Evolutionary conservation across 2,329 filamentous ascomycete genomes (phyloP).

Genomic region (Parascedosporium putredinis): DNA sequence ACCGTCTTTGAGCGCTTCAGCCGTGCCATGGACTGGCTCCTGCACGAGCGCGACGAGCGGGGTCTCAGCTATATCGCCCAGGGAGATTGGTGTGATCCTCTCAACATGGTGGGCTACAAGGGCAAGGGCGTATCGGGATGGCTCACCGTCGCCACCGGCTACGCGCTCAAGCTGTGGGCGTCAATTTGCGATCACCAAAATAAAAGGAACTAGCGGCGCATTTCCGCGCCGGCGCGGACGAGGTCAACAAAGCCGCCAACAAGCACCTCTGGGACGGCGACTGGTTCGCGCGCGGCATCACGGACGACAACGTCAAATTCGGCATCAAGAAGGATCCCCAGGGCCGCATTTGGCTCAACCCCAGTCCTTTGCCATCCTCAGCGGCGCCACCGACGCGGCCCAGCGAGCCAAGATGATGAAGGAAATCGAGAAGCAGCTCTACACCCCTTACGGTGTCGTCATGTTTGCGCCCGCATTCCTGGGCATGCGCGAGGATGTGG

Average conservation of each 20-base stretch:
- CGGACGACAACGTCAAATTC: conserved; percentile 41
- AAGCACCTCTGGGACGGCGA: conserved; percentile 43
- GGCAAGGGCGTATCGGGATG: conserved; percentile 47
- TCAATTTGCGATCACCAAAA: conserved; percentile 35
- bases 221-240: conserved; percentile 32
- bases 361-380: conserved; percentile 44
- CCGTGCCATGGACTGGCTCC: conserved; percentile 47
- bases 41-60: conserved; percentile 37
- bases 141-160: conserved; percentile 45
- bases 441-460: conserved; percentile 40
- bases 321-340: conserved; percentile 39
- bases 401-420: conserved; percentile 34
- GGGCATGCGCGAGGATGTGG: conserved; percentile 46
- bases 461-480: conserved; percentile 47
- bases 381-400: conserved; percentile 34
- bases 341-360: conserved; percentile 48
- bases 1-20: conserved; percentile 45
- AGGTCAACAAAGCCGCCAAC: conserved; percentile 40
- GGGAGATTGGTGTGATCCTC: conserved; percentile 50
- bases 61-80: conserved; percentile 48
- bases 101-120: conserved; percentile 53
- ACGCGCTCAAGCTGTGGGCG: conserved; percentile 42
- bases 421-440: conserved; percentile 39
- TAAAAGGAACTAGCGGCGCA: conserved; percentile 27
- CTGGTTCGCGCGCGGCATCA: conserved; percentile 49